phyloP scores from a whole-genome alignment of 2,329 filamentous ascomycete species.

The Delphinella strobiligena region DNA sequence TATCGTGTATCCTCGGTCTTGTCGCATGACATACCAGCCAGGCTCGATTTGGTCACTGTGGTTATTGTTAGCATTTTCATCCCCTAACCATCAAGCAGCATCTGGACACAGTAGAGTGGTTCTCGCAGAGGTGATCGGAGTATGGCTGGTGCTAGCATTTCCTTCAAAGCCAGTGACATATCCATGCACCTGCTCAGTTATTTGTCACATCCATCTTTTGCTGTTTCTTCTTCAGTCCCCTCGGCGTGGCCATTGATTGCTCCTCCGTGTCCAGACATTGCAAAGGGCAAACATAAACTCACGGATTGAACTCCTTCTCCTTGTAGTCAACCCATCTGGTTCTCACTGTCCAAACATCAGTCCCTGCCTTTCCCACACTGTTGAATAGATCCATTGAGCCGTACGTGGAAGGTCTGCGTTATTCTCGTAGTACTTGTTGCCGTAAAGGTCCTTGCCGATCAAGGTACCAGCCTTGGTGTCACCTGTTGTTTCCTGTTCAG shows the following conservation, averaged over 20 bases:
- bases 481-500: conserved; percentile 40
- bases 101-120: too few species aligned
- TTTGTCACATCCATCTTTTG: too few species aligned
- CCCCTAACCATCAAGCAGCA: too few species aligned
- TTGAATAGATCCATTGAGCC: conserved; percentile 19
- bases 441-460: conserved; percentile 75
- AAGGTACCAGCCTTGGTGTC: conserved; percentile 91
- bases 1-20: conserved; percentile 53
- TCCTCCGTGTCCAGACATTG: not conserved
- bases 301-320: conserved; percentile 71
- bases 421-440: conserved; percentile 98
- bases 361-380: conserved; percentile 2
- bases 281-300: conserved; percentile 22
- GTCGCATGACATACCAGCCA: conserved; percentile 64
- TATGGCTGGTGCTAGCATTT: too few species aligned
- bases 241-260: not conserved
- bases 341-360: conserved; percentile 48
- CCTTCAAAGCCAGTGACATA: too few species aligned
- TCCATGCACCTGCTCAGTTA: too few species aligned
- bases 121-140: too few species aligned
- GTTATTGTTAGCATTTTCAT: conserved; percentile 26
- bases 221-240: not conserved
- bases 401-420: conserved; percentile 80
- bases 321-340: conserved; percentile 98
- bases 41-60: conserved; percentile 72